A percentile compares a stretch with the other conserved stretches of the same genome.
Evolutionary conservation across 2,329 filamentous ascomycete species (phyloP).

Genomic region (Thyridium curvatum): DNA sequence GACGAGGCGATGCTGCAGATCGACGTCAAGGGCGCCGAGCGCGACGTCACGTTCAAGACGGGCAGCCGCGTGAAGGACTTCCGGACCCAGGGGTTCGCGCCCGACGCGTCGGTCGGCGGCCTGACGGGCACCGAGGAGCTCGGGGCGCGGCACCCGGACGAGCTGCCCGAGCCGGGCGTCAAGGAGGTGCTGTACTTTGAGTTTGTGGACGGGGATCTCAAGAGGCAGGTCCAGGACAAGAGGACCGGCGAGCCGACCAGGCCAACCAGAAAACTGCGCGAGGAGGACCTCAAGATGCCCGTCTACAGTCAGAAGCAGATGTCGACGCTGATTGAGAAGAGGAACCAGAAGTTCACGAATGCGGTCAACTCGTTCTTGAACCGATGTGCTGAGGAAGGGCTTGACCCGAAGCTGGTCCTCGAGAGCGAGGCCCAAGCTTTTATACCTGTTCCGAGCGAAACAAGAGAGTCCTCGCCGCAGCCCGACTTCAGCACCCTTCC

Average conservation of each 20-base stretch:
- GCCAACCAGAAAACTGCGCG: conserved; percentile 59
- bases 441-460: conserved; percentile 54
- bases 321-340: conserved; percentile 79
- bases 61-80: conserved; percentile 42
- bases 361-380: conserved; percentile 75
- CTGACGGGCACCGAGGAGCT: conserved; percentile 42
- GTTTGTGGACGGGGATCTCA: conserved; percentile 86
- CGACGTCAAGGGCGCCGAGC: conserved; percentile 63
- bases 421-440: conserved; percentile 49
- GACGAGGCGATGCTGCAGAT: conserved; percentile 79
- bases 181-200: conserved; percentile 82
- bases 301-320: conserved; percentile 92
- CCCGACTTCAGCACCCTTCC: conserved; percentile 46
- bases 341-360: conserved; percentile 75
- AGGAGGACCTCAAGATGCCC: conserved; percentile 84
- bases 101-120: conserved; percentile 52
- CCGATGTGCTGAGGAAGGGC: conserved; percentile 49
- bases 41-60: conserved; percentile 58
- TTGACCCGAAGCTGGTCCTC: conserved; percentile 64
- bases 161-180: conserved; percentile 26
- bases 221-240: conserved; percentile 65
- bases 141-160: conserved; percentile 14
- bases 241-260: conserved; percentile 69
- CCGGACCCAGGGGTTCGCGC: conserved; percentile 39
- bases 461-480: conserved; percentile 21